Evolutionary conservation across 2,329 filamentous ascomycete species (phyloP).

Genomic region (Ascomycota sp.): DNA sequence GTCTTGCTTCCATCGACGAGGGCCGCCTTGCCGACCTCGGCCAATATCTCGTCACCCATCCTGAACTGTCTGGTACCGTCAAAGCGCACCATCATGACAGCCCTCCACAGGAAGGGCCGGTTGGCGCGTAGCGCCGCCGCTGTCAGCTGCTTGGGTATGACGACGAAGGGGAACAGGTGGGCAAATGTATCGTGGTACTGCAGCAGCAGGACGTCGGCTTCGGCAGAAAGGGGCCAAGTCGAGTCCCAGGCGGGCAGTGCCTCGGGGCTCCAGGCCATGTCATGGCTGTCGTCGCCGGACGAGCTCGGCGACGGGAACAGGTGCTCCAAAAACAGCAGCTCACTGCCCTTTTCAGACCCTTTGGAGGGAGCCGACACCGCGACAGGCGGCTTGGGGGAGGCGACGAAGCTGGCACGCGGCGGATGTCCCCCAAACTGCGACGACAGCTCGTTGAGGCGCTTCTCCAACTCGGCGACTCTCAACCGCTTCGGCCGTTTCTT

Average conservation of each 20-base stretch:
- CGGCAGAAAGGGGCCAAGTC: slow-evolving; percentile 20
- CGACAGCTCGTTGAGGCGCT: slow-evolving; percentile 26
- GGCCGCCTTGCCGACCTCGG: slow-evolving; percentile 19
- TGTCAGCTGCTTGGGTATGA: slow-evolving; percentile 16
- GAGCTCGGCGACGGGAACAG: slow-evolving; percentile 13
- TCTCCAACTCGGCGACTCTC: slow-evolving; percentile 28
- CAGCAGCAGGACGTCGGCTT: slow-evolving; percentile 19
- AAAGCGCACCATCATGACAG: slow-evolving; percentile 22
- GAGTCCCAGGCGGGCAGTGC: slow-evolving; percentile 8
- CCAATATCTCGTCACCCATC: slow-evolving; percentile 22
- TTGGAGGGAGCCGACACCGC: not conserved
- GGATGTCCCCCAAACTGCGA: slow-evolving; percentile 17
- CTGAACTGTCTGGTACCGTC: slow-evolving; percentile 22
- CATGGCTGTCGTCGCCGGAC: slow-evolving; percentile 5
- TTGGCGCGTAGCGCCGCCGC: slow-evolving; percentile 15
- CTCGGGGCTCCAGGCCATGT: slow-evolving; percentile 6
- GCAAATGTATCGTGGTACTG: slow-evolving; percentile 14
- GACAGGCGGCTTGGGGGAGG: no score
- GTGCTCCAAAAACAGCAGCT: slow-evolving; percentile 11
- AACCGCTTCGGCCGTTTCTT: slow-evolving; percentile 26
- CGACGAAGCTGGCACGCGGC: not conserved
- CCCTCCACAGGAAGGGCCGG: slow-evolving; percentile 27
- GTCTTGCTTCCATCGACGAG: slow-evolving; percentile 20
- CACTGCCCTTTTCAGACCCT: slow-evolving; percentile 2
- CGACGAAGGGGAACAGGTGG: slow-evolving; percentile 23